Conservation (phyloP, 2,329 filamentous ascomycete species). For the Dryadomyces quercivorus region DNA sequence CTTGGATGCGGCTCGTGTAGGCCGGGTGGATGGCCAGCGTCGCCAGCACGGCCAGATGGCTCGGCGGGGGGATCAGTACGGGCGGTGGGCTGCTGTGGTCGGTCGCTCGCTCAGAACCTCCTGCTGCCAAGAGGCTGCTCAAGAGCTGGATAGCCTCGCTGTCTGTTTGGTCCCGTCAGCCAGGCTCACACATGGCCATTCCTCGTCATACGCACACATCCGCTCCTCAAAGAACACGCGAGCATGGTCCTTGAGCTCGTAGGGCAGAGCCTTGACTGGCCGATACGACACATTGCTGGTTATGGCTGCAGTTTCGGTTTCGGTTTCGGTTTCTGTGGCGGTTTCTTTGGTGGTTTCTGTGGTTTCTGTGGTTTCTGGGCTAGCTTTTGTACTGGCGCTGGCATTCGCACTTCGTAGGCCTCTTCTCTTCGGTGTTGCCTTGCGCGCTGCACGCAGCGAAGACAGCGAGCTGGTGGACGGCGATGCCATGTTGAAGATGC, state of each 20-base stretch:
- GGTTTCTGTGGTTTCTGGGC: no score
- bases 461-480: slow-evolving; percentile 2
- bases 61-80: slow-evolving; percentile 56
- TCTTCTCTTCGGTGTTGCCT: not conserved
- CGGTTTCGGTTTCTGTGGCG: no score
- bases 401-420: not conserved
- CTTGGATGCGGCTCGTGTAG: slow-evolving; percentile 60
- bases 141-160: slow-evolving; percentile 51
- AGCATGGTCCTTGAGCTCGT: slow-evolving; percentile 52
- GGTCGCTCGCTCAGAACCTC: slow-evolving; percentile 21
- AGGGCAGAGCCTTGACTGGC: slow-evolving; percentile 42
- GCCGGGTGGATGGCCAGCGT: slow-evolving; percentile 74
- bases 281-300: slow-evolving; percentile 28
- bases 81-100: slow-evolving; percentile 12
- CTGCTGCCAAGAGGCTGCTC: slow-evolving; percentile 46
- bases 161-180: slow-evolving; percentile 24
- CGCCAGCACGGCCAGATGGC: slow-evolving; percentile 63
- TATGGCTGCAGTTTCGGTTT: not conserved
- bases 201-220: slow-evolving; percentile 26
- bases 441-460: slow-evolving; percentile 1
- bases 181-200: not conserved
- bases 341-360: no score
- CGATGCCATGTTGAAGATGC: not conserved
- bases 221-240: slow-evolving; percentile 66
- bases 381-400: no score